phyloP scores from a whole-genome alignment of 2,329 filamentous ascomycete genomes.

The Trichoderma citrinoviride region DNA sequence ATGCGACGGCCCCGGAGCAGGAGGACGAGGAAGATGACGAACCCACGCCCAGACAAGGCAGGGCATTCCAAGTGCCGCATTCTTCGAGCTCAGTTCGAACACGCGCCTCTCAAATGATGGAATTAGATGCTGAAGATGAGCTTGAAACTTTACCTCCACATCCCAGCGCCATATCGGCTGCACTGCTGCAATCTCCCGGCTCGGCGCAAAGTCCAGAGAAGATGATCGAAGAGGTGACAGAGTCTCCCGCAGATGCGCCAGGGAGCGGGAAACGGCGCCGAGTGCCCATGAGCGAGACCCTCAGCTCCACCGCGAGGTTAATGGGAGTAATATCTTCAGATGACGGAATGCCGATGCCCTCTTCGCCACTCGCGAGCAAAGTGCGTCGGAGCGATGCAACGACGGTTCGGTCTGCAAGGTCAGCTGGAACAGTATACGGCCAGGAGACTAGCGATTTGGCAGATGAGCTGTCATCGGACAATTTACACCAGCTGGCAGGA shows the following conservation, averaged over 20 bases:
- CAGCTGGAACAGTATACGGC: not conserved
- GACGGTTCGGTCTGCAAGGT: slow-evolving; percentile 34
- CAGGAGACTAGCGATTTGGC: slow-evolving; percentile 23
- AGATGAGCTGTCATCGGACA: slow-evolving; percentile 38
- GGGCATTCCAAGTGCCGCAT: not conserved
- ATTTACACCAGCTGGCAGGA: not conserved
- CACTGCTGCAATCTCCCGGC: slow-evolving; percentile 21
- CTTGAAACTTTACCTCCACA: slow-evolving; percentile 28
- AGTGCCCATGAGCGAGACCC: slow-evolving; percentile 36
- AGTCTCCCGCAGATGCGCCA: slow-evolving; percentile 55
- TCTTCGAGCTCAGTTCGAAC: slow-evolving; percentile 18
- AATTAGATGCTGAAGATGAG: slow-evolving; percentile 24
- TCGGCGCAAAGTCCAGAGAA: slow-evolving; percentile 20
- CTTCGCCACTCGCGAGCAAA: slow-evolving; percentile 46
- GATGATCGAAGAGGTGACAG: slow-evolving; percentile 29
- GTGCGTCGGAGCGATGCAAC: slow-evolving; percentile 37
- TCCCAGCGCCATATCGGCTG: slow-evolving; percentile 18
- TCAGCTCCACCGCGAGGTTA: slow-evolving; percentile 44
- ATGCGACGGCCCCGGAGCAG: not conserved
- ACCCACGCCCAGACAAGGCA: slow-evolving; percentile 14
- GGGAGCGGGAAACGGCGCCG: slow-evolving; percentile 52
- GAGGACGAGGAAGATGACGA: slow-evolving; percentile 22
- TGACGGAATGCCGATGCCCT: slow-evolving; percentile 32
- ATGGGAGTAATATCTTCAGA: slow-evolving; percentile 40
- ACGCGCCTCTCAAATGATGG: slow-evolving; percentile 6